These are phyloP conservation scores for Russula emetica DNA, from an alignment of 768 basidiomycete species.

Conservation along the genomic window DNA sequence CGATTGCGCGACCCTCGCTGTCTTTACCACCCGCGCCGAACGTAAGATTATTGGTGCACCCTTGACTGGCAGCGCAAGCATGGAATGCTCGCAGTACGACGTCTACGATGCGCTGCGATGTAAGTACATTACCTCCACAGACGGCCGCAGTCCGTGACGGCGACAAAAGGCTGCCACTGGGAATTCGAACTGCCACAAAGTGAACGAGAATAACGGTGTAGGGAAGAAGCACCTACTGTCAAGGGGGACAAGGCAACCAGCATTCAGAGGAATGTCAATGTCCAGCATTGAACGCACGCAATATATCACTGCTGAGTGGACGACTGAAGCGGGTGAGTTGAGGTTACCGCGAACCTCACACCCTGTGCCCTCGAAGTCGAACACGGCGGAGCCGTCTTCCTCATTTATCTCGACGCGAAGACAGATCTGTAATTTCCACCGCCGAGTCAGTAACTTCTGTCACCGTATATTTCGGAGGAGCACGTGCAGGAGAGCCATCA, in stretches of 20 bases:
- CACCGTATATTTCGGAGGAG: neutral
- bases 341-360: conserved; percentile 81
- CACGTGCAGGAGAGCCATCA: conserved; percentile 74
- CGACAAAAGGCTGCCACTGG: conserved; percentile 68
- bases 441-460: conserved; percentile 4
- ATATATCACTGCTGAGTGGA: conserved; percentile 84
- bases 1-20: conserved; percentile 63
- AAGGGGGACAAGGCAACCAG: conserved; percentile 86
- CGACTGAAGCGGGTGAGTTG: conserved; percentile 81
- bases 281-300: conserved; percentile 86
- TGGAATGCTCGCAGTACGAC: conserved; percentile 91
- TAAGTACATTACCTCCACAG: conserved; percentile 89
- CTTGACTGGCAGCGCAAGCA: conserved; percentile 88
- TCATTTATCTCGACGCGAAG: conserved; percentile 76
- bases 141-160: conserved; percentile 87
- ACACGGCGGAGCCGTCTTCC: conserved; percentile 65
- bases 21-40: conserved; percentile 89
- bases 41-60: conserved; percentile 89
- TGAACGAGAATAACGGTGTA: conserved; percentile 18
- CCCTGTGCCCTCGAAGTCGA: conserved; percentile 84
- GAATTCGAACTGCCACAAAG: conserved; percentile 60
- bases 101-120: conserved; percentile 91
- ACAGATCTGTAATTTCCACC: conserved; percentile 48
- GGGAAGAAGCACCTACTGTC: conserved; percentile 48
- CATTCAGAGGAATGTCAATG: conserved; percentile 86